These are phyloP conservation scores for Chlorella sorokiniana DNA, from an alignment of 139 green algal species.

Conservation along the genomic window DNA sequence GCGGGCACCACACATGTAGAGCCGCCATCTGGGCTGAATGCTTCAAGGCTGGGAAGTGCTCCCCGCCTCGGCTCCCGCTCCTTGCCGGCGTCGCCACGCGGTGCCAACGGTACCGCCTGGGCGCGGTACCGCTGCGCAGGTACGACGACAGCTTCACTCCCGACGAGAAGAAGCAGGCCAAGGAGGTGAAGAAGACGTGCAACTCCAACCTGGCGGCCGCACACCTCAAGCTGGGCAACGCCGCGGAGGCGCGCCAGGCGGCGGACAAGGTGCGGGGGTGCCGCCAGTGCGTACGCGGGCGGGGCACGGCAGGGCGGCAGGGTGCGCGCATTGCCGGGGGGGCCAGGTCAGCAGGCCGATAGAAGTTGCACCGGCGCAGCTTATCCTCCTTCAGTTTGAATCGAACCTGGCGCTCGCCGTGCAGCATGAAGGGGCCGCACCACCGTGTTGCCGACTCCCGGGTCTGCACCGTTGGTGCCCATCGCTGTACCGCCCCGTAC, in stretches of 20 bases:
- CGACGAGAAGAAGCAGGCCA: conserved; percentile 54
- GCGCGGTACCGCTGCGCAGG: neutral
- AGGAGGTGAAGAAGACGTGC: conserved; percentile 73
- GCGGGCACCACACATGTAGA: too few relatives aligned
- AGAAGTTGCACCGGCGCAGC: too few relatives aligned
- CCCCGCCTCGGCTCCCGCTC: neutral
- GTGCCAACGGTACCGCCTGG: neutral
- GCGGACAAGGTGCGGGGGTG: conserved; percentile 10
- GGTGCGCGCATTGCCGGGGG: too few relatives aligned
- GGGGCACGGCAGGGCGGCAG: too few relatives aligned
- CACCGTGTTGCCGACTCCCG: too few relatives aligned
- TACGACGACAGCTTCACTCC: conserved; percentile 66
- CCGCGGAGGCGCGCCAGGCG: conserved; percentile 21
- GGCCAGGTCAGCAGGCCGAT: too few relatives aligned
- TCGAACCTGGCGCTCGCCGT: too few relatives aligned
- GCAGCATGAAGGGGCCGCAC: too few relatives aligned
- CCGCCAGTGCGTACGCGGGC: neutral
- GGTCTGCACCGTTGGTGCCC: too few relatives aligned
- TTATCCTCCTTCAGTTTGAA: too few relatives aligned
- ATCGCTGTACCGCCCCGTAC: neutral
- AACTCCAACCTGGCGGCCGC: conserved; percentile 88
- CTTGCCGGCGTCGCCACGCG: neutral
- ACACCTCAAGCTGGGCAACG: conserved; percentile 77
- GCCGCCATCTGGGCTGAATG: too few relatives aligned
- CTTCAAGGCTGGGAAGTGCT: neutral